These are phyloP conservation scores for Calonectria pseudoturangicola DNA, from an alignment of 2,329 filamentous ascomycete species.

Conservation along the genomic window DNA sequence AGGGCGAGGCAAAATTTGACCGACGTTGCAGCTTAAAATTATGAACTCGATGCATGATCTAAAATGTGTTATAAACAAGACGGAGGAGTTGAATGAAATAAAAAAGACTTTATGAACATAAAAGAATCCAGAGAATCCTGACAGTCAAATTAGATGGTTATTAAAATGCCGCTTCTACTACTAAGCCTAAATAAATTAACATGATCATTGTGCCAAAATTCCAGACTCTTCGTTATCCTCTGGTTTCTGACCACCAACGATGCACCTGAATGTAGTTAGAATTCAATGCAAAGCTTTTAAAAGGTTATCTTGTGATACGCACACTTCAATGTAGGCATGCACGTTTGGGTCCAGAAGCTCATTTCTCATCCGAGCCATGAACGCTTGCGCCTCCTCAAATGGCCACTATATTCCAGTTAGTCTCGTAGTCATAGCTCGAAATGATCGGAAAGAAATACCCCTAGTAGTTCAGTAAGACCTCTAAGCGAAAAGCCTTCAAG, in stretches of 20 bases:
- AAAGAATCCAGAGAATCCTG: no score
- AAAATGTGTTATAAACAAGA: no score
- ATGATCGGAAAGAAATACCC: slow-evolving; percentile 12
- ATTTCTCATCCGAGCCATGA: slow-evolving; percentile 32
- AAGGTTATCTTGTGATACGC: not conserved
- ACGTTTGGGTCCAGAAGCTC: slow-evolving; percentile 30
- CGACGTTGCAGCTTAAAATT: no score
- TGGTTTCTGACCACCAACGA: not conserved
- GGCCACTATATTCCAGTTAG: slow-evolving; percentile 19
- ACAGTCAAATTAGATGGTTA: not conserved
- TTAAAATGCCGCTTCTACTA: not conserved
- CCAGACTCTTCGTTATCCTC: not conserved
- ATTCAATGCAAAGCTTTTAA: no score
- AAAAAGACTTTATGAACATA: no score
- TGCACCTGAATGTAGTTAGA: not conserved
- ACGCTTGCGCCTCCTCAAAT: slow-evolving; percentile 36
- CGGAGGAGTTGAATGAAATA: no score
- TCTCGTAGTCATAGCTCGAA: no score
- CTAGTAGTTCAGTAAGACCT: slow-evolving; percentile 43
- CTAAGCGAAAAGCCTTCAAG: slow-evolving; percentile 47
- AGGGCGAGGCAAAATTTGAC: no score
- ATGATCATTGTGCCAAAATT: no score
- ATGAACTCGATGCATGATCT: no score
- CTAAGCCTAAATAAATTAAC: not conserved
- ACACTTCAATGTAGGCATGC: slow-evolving; percentile 32